Conservation (phyloP, 2,329 filamentous ascomycete genomes). For the Aureobasidium vineae region DNA sequence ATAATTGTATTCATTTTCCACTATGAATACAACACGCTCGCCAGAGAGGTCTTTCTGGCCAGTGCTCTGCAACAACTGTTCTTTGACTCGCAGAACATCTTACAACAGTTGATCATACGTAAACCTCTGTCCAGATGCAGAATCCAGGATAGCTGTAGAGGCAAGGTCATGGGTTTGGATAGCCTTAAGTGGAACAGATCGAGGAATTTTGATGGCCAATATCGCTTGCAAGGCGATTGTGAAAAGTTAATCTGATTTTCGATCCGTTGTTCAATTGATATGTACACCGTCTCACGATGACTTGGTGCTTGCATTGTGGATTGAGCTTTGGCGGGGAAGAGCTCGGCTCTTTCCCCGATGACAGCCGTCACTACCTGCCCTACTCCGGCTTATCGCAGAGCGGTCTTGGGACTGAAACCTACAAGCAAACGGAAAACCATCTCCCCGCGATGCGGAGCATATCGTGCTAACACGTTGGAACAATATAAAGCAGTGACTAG, state of each 20-base stretch:
- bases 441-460: too few relatives aligned
- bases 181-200: not conserved
- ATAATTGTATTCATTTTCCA: not conserved
- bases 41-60: not conserved
- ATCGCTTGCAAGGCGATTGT: not conserved
- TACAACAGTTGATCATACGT: not conserved
- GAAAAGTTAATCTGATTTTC: too few relatives aligned
- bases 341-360: too few relatives aligned
- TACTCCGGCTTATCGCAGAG: too few relatives aligned
- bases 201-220: not conserved
- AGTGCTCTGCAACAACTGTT: not conserved
- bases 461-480: too few relatives aligned
- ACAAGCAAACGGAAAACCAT: too few relatives aligned
- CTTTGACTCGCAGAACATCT: not conserved
- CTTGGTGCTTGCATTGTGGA: too few relatives aligned
- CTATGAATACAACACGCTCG: not conserved
- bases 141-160: not conserved
- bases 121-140: not conserved
- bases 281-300: too few relatives aligned
- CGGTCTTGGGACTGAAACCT: too few relatives aligned
- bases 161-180: not conserved
- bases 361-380: too few relatives aligned
- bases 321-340: too few relatives aligned
- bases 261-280: not conserved
- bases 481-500: too few relatives aligned